phyloP scores from a whole-genome alignment of 1,284 basidiomycete species.

The Abortiporus biennis region DNA sequence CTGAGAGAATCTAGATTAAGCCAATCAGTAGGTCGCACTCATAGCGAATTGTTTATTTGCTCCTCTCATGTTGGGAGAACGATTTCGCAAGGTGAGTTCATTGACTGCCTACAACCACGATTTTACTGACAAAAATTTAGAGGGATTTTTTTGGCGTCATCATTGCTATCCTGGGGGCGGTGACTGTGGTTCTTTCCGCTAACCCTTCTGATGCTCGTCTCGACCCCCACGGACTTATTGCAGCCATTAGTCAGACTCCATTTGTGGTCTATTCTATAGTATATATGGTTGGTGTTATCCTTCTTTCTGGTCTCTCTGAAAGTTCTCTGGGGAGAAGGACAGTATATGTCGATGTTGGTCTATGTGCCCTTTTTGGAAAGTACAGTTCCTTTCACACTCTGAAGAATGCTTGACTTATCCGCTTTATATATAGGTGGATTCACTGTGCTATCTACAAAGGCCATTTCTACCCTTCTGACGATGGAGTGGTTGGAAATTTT shows the following conservation, averaged over 20 bases:
- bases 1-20: not conserved
- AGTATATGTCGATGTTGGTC: constrained; percentile 83
- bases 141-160: constrained; percentile 85
- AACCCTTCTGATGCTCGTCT: constrained; percentile 67
- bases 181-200: constrained; percentile 86
- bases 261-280: constrained; percentile 73
- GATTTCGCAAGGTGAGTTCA: constrained; percentile 58
- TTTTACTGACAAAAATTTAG: constrained; percentile 23
- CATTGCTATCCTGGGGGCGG: constrained; percentile 79
- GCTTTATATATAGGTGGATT: constrained; percentile 66
- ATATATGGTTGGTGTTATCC: constrained; percentile 49
- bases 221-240: constrained; percentile 62
- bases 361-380: constrained; percentile 83
- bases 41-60: constrained; percentile 95
- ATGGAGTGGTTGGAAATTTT: constrained; percentile 72
- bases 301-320: constrained; percentile 61
- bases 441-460: constrained; percentile 93
- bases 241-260: constrained; percentile 61
- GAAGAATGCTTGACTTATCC: not conserved
- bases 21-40: constrained; percentile 62
- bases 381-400: not conserved
- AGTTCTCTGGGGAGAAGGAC: constrained; percentile 53
- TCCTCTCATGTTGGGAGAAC: constrained; percentile 79
- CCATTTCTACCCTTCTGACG: constrained; percentile 80
- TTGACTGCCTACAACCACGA: not conserved